phyloP scores from a whole-genome alignment of 2,329 filamentous ascomycete species.

The Verticillium zaregamsianum region DNA sequence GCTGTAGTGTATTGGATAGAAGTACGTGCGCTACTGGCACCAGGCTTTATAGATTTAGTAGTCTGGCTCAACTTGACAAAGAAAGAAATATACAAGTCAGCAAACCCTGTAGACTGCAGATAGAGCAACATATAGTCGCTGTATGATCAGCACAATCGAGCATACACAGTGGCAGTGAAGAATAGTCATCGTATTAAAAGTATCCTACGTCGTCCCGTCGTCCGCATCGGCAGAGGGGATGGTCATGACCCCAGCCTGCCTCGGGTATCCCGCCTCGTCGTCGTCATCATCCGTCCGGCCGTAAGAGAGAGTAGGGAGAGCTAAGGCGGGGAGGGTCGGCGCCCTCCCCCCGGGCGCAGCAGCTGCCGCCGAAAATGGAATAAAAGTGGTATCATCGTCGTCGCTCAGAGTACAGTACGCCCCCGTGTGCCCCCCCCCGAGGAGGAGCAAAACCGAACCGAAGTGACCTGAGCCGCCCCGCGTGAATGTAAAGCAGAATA shows the following conservation, averaged over 20 bases:
- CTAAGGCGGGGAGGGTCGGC: not conserved
- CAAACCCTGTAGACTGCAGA: too few relatives aligned
- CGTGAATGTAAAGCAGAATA: not conserved
- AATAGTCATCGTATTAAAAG: not conserved
- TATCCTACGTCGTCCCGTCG: not conserved
- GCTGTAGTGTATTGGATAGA: too few relatives aligned
- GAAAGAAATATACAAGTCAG: too few relatives aligned
- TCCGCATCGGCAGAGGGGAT: not conserved
- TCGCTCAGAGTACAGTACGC: not conserved
- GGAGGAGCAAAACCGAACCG: not conserved
- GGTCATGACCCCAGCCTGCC: not conserved
- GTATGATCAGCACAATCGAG: too few relatives aligned
- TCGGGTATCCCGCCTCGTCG: not conserved
- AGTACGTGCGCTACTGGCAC: too few relatives aligned
- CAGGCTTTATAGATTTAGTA: too few relatives aligned
- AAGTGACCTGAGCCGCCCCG: too few relatives aligned
- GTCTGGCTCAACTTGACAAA: too few relatives aligned
- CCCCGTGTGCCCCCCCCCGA: not conserved
- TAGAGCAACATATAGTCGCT: too few relatives aligned
- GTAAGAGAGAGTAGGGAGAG: not conserved
- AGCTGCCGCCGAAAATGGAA: not conserved
- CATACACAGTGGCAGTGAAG: not conserved
- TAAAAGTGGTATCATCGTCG: not conserved
- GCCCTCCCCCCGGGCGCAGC: not conserved
- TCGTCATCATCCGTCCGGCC: not conserved